phyloP scores from a whole-genome alignment of 495 filamentous ascomycete genomes.

The Penicillium turbatum region DNA sequence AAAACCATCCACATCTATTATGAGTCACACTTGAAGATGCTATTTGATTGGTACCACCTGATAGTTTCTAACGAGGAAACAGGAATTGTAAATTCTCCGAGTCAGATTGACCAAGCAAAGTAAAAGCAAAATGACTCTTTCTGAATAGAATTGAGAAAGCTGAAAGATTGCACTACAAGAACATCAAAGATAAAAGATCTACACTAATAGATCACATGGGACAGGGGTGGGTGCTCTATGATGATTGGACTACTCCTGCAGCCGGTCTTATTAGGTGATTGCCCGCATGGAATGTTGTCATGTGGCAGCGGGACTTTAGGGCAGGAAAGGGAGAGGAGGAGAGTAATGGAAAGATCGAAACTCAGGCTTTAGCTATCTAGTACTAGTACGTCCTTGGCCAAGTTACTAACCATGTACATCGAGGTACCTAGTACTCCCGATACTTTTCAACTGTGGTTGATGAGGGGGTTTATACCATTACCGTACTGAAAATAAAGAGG shows the following conservation, averaged over 20 bases:
- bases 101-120: too few relatives aligned
- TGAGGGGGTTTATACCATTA: background rate
- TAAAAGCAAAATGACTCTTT: too few relatives aligned
- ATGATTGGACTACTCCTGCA: constrained; percentile 22
- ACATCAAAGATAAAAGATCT: constrained; percentile 1
- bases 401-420: too few relatives aligned
- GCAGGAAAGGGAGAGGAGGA: background rate
- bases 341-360: constrained; percentile 1
- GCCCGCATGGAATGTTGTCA: constrained; percentile 27
- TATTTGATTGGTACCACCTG: too few relatives aligned
- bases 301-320: constrained; percentile 9
- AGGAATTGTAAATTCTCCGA: too few relatives aligned
- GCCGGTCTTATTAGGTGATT: constrained; percentile 14
- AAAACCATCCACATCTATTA: too few relatives aligned
- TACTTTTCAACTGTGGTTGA: too few relatives aligned
- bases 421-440: background rate
- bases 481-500: background rate
- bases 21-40: too few relatives aligned
- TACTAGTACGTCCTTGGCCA: background rate
- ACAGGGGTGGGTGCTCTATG: background rate
- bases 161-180: background rate
- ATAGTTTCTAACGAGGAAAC: too few relatives aligned
- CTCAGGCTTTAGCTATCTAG: background rate
- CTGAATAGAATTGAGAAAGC: too few relatives aligned
- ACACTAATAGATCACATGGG: constrained; percentile 2